phyloP scores from a whole-genome alignment of 139 green algal genomes.

The Chlamydomonas applanata region DNA sequence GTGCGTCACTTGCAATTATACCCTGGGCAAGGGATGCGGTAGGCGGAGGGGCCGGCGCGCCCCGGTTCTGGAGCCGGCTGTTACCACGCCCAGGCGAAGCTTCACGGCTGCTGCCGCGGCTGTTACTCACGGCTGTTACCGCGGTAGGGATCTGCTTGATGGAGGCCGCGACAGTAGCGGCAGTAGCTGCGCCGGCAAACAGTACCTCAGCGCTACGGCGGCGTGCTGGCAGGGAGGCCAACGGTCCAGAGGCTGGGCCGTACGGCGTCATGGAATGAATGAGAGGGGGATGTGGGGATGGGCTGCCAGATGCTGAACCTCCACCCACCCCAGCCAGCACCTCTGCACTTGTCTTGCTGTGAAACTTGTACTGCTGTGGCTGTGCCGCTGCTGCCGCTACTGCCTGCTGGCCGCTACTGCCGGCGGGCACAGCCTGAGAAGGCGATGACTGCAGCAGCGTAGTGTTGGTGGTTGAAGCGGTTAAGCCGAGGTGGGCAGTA shows the following conservation, averaged over 20 bases:
- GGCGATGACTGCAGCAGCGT: no score
- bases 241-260: conserved; percentile 1
- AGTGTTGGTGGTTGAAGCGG: neutral
- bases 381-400: conserved; percentile 11
- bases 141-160: no score
- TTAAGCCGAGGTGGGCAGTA: neutral
- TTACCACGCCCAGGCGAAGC: no score
- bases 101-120: no score
- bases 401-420: neutral
- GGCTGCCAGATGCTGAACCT: neutral
- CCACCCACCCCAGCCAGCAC: neutral
- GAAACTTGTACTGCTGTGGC: neutral
- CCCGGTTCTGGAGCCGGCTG: no score
- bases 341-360: neutral
- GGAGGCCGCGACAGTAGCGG: neutral
- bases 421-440: neutral
- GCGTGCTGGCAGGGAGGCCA: conserved; percentile 7
- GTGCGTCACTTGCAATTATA: no score
- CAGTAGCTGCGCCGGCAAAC: neutral
- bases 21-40: no score
- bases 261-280: neutral
- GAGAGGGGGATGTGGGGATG: neutral
- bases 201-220: conserved; percentile 12
- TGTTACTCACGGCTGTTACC: no score
- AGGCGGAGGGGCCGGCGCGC: no score